Base-by-base conservation (phyloP, 768 basidiomycete genomes). In the Agaricus subrufescens region DNA sequence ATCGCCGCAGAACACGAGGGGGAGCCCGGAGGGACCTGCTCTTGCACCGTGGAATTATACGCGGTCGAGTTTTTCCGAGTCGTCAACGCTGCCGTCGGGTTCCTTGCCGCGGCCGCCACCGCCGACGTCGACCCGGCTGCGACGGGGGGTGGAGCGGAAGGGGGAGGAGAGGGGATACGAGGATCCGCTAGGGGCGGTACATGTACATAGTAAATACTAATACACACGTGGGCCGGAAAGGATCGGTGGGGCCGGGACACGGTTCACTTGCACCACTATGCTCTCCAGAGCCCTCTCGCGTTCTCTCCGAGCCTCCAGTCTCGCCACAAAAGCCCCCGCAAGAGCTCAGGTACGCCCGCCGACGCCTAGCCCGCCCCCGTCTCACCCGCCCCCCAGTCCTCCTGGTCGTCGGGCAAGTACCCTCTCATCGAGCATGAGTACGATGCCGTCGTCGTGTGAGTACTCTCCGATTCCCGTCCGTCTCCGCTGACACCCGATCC, bases 391-490 rank as follows among this genome's bases (percentile, higher is more conserved):
- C 53, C 63, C 43, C 59, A 89, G 84, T 84, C 84, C 34, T 34
- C 34, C 38, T 88, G 85, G 86, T 80, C 85, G 46, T 87, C 85
- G 40, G 91, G 89, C 49, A 92, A 94, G 69, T 99, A 98, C 70
- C 93, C 96, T 19, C 78, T 99, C 59, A 94, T 99, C 63, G 97
- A 99, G 69, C 97, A 99, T 69, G 95, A 98, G 71, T 98, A 94
- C 71, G 96, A 99, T 79, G 96, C 96, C 15, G 87, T 99, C 64
- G 96, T 98, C 56, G 93, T 98, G 94, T 97, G 68, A 73, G 95
- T 81, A n/a, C 39, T n/a, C 56, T n/a, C 12, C 39, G 47, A 59
- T 43, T 47, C 44, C 46, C 52, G 11, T 49, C 23, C 51, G 2
- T 12, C 50, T 25, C 57, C 45, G 34, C 60, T 50, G 7, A 39